phyloP scores from a whole-genome alignment of 495 filamentous ascomycete genomes.

The Aspergillus kassunensis region DNA sequence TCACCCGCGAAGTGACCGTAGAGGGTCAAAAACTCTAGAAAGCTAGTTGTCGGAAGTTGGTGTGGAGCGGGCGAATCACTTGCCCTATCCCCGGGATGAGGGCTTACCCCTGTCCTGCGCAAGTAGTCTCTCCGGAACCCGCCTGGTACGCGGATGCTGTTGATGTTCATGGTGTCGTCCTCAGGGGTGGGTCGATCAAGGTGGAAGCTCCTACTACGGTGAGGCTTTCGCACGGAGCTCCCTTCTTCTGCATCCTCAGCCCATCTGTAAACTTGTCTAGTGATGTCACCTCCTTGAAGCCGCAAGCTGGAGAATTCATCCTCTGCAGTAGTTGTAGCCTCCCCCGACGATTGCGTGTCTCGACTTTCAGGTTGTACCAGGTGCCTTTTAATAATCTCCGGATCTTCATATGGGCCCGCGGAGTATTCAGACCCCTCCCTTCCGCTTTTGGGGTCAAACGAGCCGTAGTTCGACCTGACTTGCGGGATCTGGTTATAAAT shows the following conservation, averaged over 20 bases:
- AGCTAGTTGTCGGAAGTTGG: constrained; percentile 78
- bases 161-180: constrained; percentile 74
- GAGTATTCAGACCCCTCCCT: constrained; percentile 30
- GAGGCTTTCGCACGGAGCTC: constrained; percentile 44
- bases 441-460: constrained; percentile 62
- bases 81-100: constrained; percentile 37
- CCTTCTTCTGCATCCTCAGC: constrained; percentile 71
- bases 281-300: constrained; percentile 91
- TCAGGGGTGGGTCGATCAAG: constrained; percentile 70
- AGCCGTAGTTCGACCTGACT: constrained; percentile 69
- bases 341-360: constrained; percentile 34
- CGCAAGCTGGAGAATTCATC: constrained; percentile 90
- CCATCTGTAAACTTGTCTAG: constrained; percentile 90
- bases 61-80: constrained; percentile 43
- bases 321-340: constrained; percentile 51
- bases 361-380: constrained; percentile 62
- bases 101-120: constrained; percentile 56
- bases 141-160: constrained; percentile 83
- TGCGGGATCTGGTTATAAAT: constrained; percentile 39
- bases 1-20: constrained; percentile 98
- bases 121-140: constrained; percentile 90
- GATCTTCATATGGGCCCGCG: constrained; percentile 63
- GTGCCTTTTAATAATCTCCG: constrained; percentile 77
- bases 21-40: constrained; percentile 89
- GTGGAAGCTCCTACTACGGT: constrained; percentile 81